phyloP scores from a whole-genome alignment of 1,284 basidiomycete genomes.

The Pyrrhoderma lamaoense region DNA sequence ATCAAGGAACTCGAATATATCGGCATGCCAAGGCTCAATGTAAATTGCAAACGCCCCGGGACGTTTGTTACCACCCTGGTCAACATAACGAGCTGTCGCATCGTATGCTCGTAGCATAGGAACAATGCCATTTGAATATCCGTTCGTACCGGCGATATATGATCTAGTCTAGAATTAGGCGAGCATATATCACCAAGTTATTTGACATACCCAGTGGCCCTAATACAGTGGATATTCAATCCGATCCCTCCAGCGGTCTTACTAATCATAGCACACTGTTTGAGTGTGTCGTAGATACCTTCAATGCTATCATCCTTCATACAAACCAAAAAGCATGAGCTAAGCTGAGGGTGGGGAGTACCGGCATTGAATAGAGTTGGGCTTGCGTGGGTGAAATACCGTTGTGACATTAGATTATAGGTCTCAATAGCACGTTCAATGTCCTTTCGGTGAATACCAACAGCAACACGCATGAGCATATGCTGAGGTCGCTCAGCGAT shows the following conservation, averaged over 20 bases:
- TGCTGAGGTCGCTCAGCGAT: constrained; percentile 98
- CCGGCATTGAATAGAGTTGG: constrained; percentile 99
- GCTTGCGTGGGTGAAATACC: constrained; percentile 96
- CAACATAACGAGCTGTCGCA: constrained; percentile 97
- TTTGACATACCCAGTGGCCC: constrained; percentile 76
- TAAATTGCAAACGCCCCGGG: constrained; percentile 98
- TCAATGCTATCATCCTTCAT: constrained; percentile 99
- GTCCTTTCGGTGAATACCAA: constrained; percentile 92
- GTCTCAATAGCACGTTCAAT: constrained; percentile 90
- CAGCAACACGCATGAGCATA: constrained; percentile 99
- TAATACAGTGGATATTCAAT: constrained; percentile 93
- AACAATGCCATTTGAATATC: constrained; percentile 97
- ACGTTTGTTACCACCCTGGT: constrained; percentile 99
- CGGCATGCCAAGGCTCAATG: constrained; percentile 96
- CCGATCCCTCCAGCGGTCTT: constrained; percentile 99
- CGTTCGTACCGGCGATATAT: constrained; percentile 93
- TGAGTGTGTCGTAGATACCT: constrained; percentile 98
- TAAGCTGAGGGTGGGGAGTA: constrained; percentile 91
- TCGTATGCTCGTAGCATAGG: constrained; percentile 99
- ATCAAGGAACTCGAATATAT: constrained; percentile 97
- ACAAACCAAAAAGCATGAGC: constrained; percentile 95
- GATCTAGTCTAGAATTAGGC: constrained; percentile 39
- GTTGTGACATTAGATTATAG: constrained; percentile 92
- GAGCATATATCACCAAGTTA: constrained; percentile 24
- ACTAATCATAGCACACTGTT: constrained; percentile 98